Evolutionary conservation across 2,329 filamentous ascomycete genomes (phyloP), one percentile per base, ranked within the genome.

Genomic region (Rhinocladiella mackenziei): DNA sequence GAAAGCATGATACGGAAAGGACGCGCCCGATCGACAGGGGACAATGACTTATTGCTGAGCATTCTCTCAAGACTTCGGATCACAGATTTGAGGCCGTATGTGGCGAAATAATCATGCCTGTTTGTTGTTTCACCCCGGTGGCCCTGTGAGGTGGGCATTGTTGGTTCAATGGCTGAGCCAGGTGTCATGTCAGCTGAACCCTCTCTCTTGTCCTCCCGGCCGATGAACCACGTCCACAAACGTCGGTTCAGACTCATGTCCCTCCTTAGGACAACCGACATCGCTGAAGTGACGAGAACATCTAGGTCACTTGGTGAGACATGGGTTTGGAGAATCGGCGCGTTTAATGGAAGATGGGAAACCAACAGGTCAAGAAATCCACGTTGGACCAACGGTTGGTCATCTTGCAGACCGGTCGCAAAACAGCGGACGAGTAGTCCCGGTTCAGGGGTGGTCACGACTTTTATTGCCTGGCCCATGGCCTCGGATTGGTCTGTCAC

Each of bases 241-340:
- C 92, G 80, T 56, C 92, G 76, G 62, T 98, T 98, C 36, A 98
- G 70, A 61, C 91, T 94, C 92, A 98, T 98, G 54, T 98, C 92
- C 65, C 89, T 80, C 37, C 92, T 78, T 14, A 82, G 82, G 1
- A 97, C 88, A 14, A 98, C 89, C 1, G 86, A 82, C n/a, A 82
- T 81, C 4, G 91, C 89, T 11, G 91, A 86, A 45, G 81, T 77
- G 22, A 96, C 76, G 2, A 98, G 74, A 2, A 87, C 77, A 60
- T 95, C 83, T 13, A 96, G 71, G 59, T 98, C 94, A 23, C 77
- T 76, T 4, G 75, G 63, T 48, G 84, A 84, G 25, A 91, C 84
- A 33, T 76, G 78, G 11, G 77, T 75, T 62, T 94, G 89, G 6
- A 98, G 68, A 2, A 96, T 83, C 11, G 78, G 74, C 2, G 89